These are phyloP conservation scores for Nicotiana obtusifolia DNA, from an alignment of 257 asterid genomes.

Conservation along the genomic window DNA sequence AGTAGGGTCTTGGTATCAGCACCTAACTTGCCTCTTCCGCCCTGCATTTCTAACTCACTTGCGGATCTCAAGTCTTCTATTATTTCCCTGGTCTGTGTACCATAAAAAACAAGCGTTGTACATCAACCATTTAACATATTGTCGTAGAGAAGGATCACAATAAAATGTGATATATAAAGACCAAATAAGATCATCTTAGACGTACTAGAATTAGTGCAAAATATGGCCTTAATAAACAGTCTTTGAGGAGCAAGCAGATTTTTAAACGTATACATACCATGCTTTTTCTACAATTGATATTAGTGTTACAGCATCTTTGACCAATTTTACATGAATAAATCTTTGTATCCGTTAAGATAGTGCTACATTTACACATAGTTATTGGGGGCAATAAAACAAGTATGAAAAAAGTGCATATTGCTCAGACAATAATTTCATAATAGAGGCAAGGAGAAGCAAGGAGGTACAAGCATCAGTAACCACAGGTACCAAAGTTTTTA, in stretches of 20 bases:
- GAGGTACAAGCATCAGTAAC: not conserved
- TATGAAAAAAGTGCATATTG: not conserved
- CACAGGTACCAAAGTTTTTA: not conserved
- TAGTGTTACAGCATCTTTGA: not conserved
- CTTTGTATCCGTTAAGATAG: not conserved
- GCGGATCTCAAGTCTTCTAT: constrained; percentile 82
- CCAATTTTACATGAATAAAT: not conserved
- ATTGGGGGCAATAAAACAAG: not conserved
- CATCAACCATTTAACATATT: not conserved
- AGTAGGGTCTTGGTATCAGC: constrained; percentile 78
- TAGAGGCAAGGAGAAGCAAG: not conserved
- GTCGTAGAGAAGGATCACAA: not conserved
- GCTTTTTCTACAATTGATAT: not conserved
- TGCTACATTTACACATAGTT: not conserved
- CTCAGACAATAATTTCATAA: not conserved
- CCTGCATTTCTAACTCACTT: constrained; percentile 66
- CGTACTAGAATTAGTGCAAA: not conserved
- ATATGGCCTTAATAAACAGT: not conserved
- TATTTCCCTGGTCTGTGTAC: constrained; percentile 73
- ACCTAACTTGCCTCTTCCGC: constrained; percentile 74
- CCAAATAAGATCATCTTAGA: not conserved
- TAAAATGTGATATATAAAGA: not conserved
- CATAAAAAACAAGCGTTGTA: constrained; percentile 8
- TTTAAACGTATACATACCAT: not conserved
- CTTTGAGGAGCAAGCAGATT: not conserved